Conservation (phyloP, 2,329 filamentous ascomycete species). For the Elsinoe ampelina region DNA sequence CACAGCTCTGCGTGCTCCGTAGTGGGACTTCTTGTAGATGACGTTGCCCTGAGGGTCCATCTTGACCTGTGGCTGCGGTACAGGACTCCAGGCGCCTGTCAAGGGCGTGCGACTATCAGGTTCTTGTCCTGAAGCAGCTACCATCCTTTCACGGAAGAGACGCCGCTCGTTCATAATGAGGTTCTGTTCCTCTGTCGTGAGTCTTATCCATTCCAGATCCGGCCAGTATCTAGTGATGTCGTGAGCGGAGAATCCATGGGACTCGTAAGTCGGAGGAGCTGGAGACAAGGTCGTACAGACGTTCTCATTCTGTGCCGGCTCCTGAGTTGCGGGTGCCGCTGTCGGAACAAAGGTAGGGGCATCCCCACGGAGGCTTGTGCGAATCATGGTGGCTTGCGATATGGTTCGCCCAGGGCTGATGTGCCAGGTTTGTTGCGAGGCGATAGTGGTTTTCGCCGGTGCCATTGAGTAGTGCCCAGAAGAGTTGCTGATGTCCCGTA, state of each 20-base stretch:
- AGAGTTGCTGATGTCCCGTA: neutral
- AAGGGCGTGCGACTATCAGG: neutral
- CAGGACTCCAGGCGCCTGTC: neutral
- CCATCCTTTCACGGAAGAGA: neutral
- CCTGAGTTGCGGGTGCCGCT: neutral
- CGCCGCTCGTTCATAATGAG: neutral
- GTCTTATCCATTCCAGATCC: neutral
- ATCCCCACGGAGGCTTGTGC: slow-evolving; percentile 15
- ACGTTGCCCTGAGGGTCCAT: slow-evolving; percentile 11
- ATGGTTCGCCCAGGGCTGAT: neutral
- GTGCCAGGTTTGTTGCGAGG: neutral
- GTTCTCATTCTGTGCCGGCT: neutral
- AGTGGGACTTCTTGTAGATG: neutral
- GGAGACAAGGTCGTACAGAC: neutral
- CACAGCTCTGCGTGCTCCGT: neutral
- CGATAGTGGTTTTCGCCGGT: neutral
- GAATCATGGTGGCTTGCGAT: slow-evolving; percentile 6
- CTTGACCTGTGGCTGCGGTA: neutral
- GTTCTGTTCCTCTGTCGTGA: neutral
- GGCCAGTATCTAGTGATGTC: slow-evolving; percentile 4
- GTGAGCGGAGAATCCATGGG: neutral
- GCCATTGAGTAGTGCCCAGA: neutral
- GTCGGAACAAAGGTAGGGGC: slow-evolving; percentile 14
- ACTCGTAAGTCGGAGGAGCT: neutral
- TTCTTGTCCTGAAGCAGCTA: neutral